Conservation (phyloP, 306 rosid genomes). For the Phaseolus lunatus region DNA sequence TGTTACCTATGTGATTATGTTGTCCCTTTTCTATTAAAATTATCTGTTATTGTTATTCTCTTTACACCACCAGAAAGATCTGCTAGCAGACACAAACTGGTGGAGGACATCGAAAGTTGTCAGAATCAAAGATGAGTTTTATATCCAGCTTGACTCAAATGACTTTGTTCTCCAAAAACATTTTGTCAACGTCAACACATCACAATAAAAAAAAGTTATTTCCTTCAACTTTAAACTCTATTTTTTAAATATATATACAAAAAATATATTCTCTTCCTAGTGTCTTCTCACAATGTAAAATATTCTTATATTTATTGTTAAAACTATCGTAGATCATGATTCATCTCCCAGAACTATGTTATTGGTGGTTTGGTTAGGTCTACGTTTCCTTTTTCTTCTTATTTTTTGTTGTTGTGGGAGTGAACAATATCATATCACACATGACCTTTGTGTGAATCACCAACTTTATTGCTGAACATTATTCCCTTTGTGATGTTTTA, state of each 20-base stretch:
- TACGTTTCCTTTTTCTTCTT: neutral
- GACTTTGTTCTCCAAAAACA: neutral
- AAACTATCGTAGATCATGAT: neutral
- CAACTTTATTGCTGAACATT: neutral
- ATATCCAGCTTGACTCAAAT: constrained; percentile 30
- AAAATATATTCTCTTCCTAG: no score
- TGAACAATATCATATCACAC: neutral
- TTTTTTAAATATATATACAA: neutral
- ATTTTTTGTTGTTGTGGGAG: neutral
- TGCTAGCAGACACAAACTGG: neutral
- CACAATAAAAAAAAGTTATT: neutral
- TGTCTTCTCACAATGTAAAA: neutral
- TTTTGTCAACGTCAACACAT: neutral
- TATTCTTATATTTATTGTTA: no score
- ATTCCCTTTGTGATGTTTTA: neutral
- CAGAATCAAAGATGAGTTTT: constrained; percentile 46
- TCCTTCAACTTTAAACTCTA: neutral
- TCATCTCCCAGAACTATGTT: neutral
- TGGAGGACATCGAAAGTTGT: constrained; percentile 36
- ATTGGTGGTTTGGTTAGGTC: constrained; percentile 6
- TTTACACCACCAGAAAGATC: neutral
- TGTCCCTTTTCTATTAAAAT: constrained; percentile 13
- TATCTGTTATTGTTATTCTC: neutral
- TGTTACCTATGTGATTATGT: constrained; percentile 34
- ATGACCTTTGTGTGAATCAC: constrained; percentile 28